Evolutionary conservation across 1,139 yeast genomes (phyloP), one percentile per base, ranked within the genome.

Genomic region (Yamadazyma atmosphaerica): DNA sequence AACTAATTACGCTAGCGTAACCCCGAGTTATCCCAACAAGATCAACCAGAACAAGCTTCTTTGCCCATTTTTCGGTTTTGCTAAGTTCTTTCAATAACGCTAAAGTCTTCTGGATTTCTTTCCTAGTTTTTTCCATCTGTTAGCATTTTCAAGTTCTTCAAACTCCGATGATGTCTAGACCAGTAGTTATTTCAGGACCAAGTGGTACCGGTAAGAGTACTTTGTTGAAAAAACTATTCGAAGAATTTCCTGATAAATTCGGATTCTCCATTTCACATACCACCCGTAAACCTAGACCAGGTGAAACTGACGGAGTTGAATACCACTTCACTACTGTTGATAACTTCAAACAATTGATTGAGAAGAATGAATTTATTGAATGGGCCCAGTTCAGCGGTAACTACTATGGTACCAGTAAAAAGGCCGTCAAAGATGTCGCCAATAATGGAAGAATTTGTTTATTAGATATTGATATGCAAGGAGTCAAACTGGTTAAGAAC

Each of bases 371-470:
- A 48, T 94, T 92, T 66, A 83, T 92, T 54, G 99, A 92, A 66
- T 88, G 96, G 95, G 98, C 99, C 9, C 94, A 88, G 65, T 92
- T 92, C 60, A 87, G 96, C 8, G 98, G 98, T 35, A 92, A 94
- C 74, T 89, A 85, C 73, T 92, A 92, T 64, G 99, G 99, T 44
- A 92, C 98, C 40, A 74, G 96, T 34, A 73, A 87, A 52, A 83
- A 81, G 55, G 83, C 96, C 22, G 97, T 92, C 41, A 77, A 85
- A 54, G 85, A 83, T 46, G 92, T 86, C 36, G 65, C 83, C 34
- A 69, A 68, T 42, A 53, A 68, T 41, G 86, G 86, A 43, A 78
- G 72, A 61, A 83, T 82, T 38, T 92, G 98, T 69, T 82, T 92
- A 49, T 75, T 92, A 59, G 99, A 92, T 64, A 92, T 92, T 52